A percentile compares a stretch with the other conserved stretches of the same genome.
Conservation (phyloP, 1,284 basidiomycete species). For the Puccinia hordei region DNA sequence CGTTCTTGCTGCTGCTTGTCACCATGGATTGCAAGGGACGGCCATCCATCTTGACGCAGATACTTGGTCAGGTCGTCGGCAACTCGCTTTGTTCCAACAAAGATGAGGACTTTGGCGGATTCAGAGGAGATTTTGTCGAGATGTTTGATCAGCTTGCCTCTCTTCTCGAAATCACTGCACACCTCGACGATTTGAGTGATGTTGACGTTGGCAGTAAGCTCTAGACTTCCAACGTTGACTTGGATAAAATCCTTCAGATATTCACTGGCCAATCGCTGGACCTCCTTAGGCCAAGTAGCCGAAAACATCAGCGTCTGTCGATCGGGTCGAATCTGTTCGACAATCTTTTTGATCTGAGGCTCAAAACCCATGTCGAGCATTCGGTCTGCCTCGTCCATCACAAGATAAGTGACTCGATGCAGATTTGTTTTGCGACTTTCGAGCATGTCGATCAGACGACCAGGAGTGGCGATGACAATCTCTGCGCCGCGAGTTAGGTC, state of each 20-base stretch:
- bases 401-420: constrained; percentile 90
- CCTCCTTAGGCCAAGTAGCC: constrained; percentile 99
- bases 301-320: constrained; percentile 71
- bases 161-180: constrained; percentile 97
- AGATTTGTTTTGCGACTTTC: constrained; percentile 96
- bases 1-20: constrained; percentile 94
- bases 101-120: constrained; percentile 98
- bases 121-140: constrained; percentile 93
- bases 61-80: constrained; percentile 99
- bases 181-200: constrained; percentile 95
- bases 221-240: constrained; percentile 98
- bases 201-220: constrained; percentile 96
- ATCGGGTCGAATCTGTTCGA: constrained; percentile 68
- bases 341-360: constrained; percentile 97
- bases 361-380: constrained; percentile 73
- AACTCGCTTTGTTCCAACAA: constrained; percentile 95
- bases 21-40: constrained; percentile 95
- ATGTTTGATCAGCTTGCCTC: constrained; percentile 92
- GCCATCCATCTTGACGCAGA: constrained; percentile 95
- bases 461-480: constrained; percentile 89
- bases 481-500: constrained; percentile 96
- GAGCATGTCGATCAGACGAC: constrained; percentile 89
- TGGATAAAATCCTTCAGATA: constrained; percentile 96
- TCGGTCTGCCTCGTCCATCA: constrained; percentile 95
- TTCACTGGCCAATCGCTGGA: constrained; percentile 94